phyloP scores from a whole-genome alignment of 495 filamentous ascomycete genomes.

The Massariosphaeria phaeospora region DNA sequence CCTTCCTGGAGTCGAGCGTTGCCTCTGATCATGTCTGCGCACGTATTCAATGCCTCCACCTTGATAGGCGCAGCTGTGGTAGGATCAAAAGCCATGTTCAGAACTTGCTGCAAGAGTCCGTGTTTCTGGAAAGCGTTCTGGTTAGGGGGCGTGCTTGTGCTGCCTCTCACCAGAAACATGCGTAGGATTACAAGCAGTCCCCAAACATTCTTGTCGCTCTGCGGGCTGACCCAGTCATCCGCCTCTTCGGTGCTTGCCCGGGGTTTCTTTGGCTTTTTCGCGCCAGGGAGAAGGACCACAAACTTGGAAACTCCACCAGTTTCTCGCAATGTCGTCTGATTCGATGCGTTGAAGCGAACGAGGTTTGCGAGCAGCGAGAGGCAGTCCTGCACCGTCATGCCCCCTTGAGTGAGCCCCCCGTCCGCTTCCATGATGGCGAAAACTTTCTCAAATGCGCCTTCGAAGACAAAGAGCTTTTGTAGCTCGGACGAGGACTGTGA shows the following conservation, averaged over 20 bases:
- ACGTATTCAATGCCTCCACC: conserved; percentile 78
- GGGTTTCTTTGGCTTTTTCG: conserved; percentile 50
- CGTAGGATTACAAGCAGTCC: conserved; percentile 79
- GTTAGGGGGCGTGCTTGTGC: conserved; percentile 73
- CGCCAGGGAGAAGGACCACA: conserved; percentile 55
- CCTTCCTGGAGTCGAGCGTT: conserved; percentile 74
- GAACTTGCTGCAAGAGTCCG: conserved; percentile 72
- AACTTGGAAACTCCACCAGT: conserved; percentile 76
- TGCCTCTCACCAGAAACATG: conserved; percentile 76
- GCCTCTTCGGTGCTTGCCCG: conserved; percentile 49
- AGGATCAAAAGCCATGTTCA: conserved; percentile 79
- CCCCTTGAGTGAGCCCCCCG: conserved; percentile 76
- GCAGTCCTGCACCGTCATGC: conserved; percentile 89
- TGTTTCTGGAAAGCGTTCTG: conserved; percentile 80
- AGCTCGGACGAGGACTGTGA: conserved; percentile 71
- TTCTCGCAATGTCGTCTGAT: conserved; percentile 91
- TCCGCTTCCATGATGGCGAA: conserved; percentile 78
- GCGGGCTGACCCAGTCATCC: conserved; percentile 66
- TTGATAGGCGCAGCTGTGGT: conserved; percentile 69
- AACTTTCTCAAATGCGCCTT: conserved; percentile 83
- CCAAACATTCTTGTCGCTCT: conserved; percentile 88
- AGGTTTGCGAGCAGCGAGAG: conserved; percentile 89
- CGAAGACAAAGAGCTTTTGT: conserved; percentile 91
- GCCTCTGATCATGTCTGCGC: conserved; percentile 81
- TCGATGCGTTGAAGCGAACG: conserved; percentile 80